Conservation (phyloP, 1,139 yeast genomes). For the Suhomyces coccinellae region DNA sequence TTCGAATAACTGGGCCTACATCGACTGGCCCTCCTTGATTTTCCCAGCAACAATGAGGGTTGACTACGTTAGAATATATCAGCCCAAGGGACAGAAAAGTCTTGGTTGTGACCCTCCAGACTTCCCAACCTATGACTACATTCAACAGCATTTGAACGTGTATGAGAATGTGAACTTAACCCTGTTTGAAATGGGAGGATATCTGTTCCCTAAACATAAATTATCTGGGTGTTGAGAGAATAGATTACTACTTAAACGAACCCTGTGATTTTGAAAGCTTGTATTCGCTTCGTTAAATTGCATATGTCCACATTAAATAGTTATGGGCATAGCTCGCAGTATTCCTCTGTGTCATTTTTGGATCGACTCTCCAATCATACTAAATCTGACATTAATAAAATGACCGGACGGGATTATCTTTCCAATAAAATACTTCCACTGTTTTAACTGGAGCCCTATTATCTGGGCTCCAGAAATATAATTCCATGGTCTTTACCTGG, state of each 20-base stretch:
- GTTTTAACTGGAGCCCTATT: conserved; percentile 8
- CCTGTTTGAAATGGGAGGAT: conserved; percentile 27
- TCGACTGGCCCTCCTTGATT: conserved; percentile 29
- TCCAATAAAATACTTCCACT: not conserved
- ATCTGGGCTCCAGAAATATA: conserved; percentile 11
- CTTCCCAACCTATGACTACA: conserved; percentile 29
- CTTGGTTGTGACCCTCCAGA: conserved; percentile 30
- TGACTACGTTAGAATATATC: conserved; percentile 31
- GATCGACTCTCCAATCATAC: too few species aligned
- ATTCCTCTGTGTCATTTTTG: too few species aligned
- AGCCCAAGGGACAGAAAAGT: conserved; percentile 23
- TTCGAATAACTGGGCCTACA: conserved; percentile 33
- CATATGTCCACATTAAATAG: too few species aligned
- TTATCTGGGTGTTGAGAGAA: conserved; percentile 8
- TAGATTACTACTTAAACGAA: not conserved
- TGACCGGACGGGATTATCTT: too few species aligned
- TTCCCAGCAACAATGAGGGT: conserved; percentile 29
- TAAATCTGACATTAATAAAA: too few species aligned
- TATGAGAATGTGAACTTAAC: conserved; percentile 28
- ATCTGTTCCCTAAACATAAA: conserved; percentile 24
- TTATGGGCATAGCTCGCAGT: too few species aligned
- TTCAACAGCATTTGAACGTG: conserved; percentile 22
- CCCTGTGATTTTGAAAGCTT: not conserved
- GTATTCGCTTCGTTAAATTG: too few species aligned
- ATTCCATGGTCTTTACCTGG: conserved; percentile 22